Evolutionary conservation across 768 basidiomycete species (phyloP), one percentile per base, ranked within the genome.

Genomic region (Tricholoma hemisulphureum): DNA sequence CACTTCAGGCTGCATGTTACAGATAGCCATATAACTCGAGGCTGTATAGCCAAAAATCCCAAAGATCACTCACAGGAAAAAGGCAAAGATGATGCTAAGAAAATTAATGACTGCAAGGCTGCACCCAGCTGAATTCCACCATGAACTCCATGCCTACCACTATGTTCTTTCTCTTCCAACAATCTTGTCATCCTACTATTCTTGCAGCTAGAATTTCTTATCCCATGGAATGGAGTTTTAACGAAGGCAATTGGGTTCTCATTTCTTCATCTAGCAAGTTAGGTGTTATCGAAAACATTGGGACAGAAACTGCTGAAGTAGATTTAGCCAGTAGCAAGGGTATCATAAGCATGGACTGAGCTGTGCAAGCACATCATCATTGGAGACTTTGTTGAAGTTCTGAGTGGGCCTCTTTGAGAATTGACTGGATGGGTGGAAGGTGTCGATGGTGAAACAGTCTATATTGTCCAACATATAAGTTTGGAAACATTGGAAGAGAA

Each of bases 201-300:
- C 11, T 28, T 9, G 21, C 11, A 6, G 23, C 50, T 10, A 18
- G 11, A 32, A 26, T 51, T 18, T 14, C 31, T 28, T 51, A 24
- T 24, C 50, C 50, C 20, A 4, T n/a, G 21, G 50, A 51, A 51
- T 51, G 50, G 50, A 51, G 28, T n/a, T 51, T 51, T 34, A 11
- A 10, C 13, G 29, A 51, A 34, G 26, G 31, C 13, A 24, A 51
- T 9, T 43, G 21, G n/a, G 35, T n/a, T 53, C 18, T 20, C n/a
- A n/a, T 53, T 26, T 28, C 18, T n/a, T 37, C 52, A 37, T 53
- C 32, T n/a, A 10, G 34, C n/a, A 53, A 53, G 35, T n/a, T 18
- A 35, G 52, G 52, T 41, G 24, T 51, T 20, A 51, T 51, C 3
- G 10, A 18, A 28, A 14, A 9, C 23, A 28, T 51, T 9, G 10